Evolutionary conservation across 495 filamentous ascomycete species (phyloP), one percentile per base, ranked within the genome.

Genomic region (Cenococcum geophilum): DNA sequence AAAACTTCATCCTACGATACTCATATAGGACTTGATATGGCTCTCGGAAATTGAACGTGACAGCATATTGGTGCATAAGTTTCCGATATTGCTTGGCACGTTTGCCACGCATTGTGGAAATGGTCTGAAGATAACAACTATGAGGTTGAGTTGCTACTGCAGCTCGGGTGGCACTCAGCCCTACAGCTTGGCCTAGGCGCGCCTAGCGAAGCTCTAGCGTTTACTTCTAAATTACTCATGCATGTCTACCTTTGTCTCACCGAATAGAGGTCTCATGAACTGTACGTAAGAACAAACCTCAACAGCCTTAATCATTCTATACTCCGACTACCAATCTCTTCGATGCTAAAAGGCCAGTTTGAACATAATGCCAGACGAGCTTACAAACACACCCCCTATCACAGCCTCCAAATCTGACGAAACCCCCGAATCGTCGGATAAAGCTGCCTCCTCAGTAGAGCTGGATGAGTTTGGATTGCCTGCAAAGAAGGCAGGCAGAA

Each of bases 41-140:
- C 71, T 91, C 88, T 58, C 92, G 89, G 73, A 96, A 96, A 22
- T 86, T 86, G 65, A 92, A 95, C 51, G 79, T 82, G 62, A 90
- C 77, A 68, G 83, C 82, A 83, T 91, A 97, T 69, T 91, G 84
- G 66, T 89, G 83, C 91, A 99, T 97, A 60, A 97, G 82, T 84
- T 95, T 95, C 70, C 89, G 86, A 75, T 97, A 98, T 72, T 91
- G 88, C 78, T 97, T 98, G 6, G 88, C 86, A 63, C 93, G 85
- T 74, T 97, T 97, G 60, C 89, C 91, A 70, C 88, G 83, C 90
- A 95, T 95, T 62, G 71, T 82, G 63, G 27, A 32, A 32, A 6
- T 32, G 6, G 6, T 32, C 2, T 32, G 27, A 32, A 32, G 27
- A 6, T 32, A 3, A 32, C 27, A 32, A 32, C 27, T 32, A 6